A percentile compares a stretch with the other conserved stretches of the same genome.
phyloP scores from a whole-genome alignment of 257 asterid genomes.

The Fraxinus excelsior region DNA sequence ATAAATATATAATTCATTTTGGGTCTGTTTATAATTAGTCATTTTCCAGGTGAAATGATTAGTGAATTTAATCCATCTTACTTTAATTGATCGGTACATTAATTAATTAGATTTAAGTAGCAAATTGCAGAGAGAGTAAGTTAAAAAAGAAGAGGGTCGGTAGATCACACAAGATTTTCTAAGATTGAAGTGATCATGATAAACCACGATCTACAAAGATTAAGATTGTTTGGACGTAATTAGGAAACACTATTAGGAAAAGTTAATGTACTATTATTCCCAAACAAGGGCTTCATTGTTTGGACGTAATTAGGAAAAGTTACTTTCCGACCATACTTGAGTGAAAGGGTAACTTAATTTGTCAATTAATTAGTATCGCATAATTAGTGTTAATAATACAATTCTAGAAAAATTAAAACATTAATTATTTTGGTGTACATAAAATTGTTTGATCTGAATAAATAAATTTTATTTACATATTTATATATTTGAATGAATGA shows the following conservation, averaged over 20 bases:
- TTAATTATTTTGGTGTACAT: neutral
- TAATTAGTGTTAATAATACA: constrained; percentile 22
- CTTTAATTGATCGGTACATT: constrained; percentile 7
- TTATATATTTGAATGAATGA: neutral
- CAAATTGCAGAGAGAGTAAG: constrained; percentile 6
- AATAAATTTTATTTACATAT: neutral
- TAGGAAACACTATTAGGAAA: too few species aligned
- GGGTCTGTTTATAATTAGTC: constrained; percentile 23
- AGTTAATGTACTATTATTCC: too few species aligned
- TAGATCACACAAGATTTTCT: constrained; percentile 42
- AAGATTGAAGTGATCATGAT: constrained; percentile 29
- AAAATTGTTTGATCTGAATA: neutral
- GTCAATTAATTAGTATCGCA: constrained; percentile 39
- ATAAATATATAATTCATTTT: constrained; percentile 22
- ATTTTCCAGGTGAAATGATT: constrained; percentile 38
- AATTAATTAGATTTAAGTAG: constrained; percentile 19
- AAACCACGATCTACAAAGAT: neutral
- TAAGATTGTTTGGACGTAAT: too few species aligned
- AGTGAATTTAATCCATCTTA: constrained; percentile 32
- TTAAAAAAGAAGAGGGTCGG: constrained; percentile 29
- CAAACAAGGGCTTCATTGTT: too few species aligned
- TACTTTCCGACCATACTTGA: constrained; percentile 51
- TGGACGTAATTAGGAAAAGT: constrained; percentile 24
- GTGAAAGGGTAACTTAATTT: constrained; percentile 24
- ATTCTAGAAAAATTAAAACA: constrained; percentile 5